phyloP scores from a whole-genome alignment of 1,139 yeast species.

The Nadsonia commutata region DNA sequence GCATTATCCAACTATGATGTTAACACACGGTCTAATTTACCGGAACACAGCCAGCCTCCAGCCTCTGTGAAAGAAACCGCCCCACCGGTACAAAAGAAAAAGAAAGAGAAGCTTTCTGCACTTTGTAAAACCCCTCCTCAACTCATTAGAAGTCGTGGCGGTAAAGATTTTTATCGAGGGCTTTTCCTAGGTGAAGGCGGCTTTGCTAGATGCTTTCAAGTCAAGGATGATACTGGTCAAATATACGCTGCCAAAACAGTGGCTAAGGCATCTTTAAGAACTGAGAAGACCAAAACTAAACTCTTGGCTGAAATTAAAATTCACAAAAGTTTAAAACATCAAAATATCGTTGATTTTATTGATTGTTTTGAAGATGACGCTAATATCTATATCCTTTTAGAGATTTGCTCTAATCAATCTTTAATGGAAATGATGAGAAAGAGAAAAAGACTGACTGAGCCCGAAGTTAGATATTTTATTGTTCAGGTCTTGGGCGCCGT shows the following conservation, averaged over 20 bases:
- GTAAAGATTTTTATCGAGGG: constrained; percentile 85
- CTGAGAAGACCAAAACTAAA: constrained; percentile 83
- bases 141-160: constrained; percentile 70
- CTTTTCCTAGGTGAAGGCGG: constrained; percentile 94
- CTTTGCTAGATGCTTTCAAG: constrained; percentile 95
- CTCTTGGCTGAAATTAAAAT: constrained; percentile 82
- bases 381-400: constrained; percentile 82
- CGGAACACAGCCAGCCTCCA: neutral
- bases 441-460: constrained; percentile 71
- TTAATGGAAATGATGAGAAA: constrained; percentile 82
- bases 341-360: constrained; percentile 78
- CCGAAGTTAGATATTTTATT: constrained; percentile 82
- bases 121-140: constrained; percentile 93
- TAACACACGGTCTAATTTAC: neutral
- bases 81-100: constrained; percentile 14
- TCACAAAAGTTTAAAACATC: constrained; percentile 79
- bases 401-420: constrained; percentile 69
- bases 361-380: constrained; percentile 94
- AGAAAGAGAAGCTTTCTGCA: constrained; percentile 75
- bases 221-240: constrained; percentile 77
- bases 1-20: neutral
- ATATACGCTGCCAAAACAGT: constrained; percentile 95
- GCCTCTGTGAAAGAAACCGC: neutral
- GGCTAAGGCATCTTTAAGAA: constrained; percentile 85
- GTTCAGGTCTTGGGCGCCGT: constrained; percentile 91